Evolutionary conservation across 2,329 filamentous ascomycete species (phyloP).

Genomic region (Cordyceps pruinosa): DNA sequence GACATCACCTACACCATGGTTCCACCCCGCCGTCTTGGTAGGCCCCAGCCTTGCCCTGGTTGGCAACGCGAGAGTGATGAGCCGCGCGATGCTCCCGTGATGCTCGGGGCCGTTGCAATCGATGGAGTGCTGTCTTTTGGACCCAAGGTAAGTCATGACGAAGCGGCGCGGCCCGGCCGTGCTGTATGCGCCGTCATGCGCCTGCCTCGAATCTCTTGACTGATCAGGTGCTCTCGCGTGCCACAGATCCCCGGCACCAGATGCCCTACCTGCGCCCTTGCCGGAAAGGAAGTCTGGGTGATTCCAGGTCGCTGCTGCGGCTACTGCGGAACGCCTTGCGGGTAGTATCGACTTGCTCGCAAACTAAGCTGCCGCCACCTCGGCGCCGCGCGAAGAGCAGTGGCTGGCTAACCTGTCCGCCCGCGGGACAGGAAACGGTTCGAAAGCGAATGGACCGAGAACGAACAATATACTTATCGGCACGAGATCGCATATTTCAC

Average conservation of each 20-base stretch:
- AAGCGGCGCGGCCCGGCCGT: neutral
- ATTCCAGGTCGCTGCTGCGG: conserved; percentile 46
- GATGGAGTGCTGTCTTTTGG: conserved; percentile 8
- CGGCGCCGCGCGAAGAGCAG: neutral
- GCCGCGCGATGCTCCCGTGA: neutral
- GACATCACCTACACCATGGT: conserved; percentile 7
- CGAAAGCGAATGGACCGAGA: neutral
- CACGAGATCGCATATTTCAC: neutral
- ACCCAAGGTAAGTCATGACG: conserved; percentile 4
- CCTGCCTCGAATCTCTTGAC: neutral
- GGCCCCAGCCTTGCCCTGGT: neutral
- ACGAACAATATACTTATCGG: neutral
- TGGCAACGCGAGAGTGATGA: neutral
- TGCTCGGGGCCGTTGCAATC: neutral
- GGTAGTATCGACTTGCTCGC: conserved; percentile 10
- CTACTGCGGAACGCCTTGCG: conserved; percentile 42
- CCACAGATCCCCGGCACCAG: conserved; percentile 41
- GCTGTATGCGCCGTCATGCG: conserved; percentile 2
- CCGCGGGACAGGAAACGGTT: neutral
- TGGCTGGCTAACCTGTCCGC: neutral
- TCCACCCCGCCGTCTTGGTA: conserved; percentile 3
- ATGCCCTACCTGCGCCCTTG: conserved; percentile 43
- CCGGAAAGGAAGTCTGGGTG: conserved; percentile 49
- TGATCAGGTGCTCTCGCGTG: neutral
- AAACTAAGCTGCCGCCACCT: neutral